phyloP scores from a whole-genome alignment of 306 rosid species.

The Dalbergia cochinchinensis region DNA sequence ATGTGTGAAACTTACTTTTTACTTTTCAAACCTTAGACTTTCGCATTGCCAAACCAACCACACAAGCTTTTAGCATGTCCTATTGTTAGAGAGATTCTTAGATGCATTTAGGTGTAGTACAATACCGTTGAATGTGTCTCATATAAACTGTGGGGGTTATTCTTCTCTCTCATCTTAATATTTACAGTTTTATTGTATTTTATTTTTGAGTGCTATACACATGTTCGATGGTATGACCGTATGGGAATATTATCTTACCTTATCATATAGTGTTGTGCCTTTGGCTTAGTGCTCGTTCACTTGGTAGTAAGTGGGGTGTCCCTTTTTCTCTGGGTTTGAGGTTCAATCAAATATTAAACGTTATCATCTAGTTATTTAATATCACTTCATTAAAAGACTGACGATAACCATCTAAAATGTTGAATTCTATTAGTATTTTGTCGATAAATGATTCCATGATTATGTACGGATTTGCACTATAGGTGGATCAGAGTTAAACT shows the following conservation, averaged over 20 bases:
- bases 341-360: neutral
- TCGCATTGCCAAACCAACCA: too few species aligned
- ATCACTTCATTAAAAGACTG: constrained; percentile 8
- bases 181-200: neutral
- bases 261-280: neutral
- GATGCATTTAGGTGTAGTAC: neutral
- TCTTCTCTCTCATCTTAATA: neutral
- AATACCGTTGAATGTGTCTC: neutral
- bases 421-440: neutral
- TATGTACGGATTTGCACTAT: neutral
- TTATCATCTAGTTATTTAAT: constrained; percentile 24
- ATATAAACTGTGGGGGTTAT: neutral
- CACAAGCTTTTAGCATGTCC: constrained; percentile 10
- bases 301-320: constrained; percentile 22
- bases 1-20: too few species aligned
- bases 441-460: constrained; percentile 15
- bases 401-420: constrained; percentile 1
- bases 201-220: neutral
- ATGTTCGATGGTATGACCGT: neutral
- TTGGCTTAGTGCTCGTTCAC: constrained; percentile 21
- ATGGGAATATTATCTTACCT: neutral
- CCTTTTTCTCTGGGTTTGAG: constrained; percentile 30
- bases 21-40: too few species aligned
- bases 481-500: constrained; percentile 10
- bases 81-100: neutral